These are phyloP conservation scores for Hemisphaericaspora nanyangensis DNA, from an alignment of 805 yeast species.

Conservation along the genomic window DNA sequence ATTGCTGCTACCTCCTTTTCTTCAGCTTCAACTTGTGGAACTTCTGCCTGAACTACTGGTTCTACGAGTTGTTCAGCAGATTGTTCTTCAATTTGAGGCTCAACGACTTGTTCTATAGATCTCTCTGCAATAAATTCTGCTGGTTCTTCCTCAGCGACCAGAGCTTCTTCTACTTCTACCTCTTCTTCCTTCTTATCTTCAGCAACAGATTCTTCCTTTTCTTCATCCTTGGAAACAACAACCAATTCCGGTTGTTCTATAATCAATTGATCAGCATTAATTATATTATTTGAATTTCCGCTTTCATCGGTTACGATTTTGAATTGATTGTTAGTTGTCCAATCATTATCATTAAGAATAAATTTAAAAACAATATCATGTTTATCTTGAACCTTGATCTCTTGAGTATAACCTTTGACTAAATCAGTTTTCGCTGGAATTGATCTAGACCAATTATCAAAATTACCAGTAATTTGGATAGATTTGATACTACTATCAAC, in stretches of 20 bases:
- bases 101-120: background rate
- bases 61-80: too few species aligned
- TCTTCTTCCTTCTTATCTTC: background rate
- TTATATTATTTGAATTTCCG: constrained; percentile 34
- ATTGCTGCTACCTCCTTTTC: background rate
- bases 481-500: constrained; percentile 11
- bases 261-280: constrained; percentile 24
- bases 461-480: constrained; percentile 38
- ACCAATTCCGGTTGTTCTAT: constrained; percentile 13
- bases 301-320: constrained; percentile 25
- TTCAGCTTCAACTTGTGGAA: background rate
- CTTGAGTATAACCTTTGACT: constrained; percentile 11
- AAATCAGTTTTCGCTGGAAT: constrained; percentile 10
- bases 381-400: constrained; percentile 16
- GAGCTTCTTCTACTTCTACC: background rate
- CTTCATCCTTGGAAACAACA: background rate
- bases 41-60: too few species aligned
- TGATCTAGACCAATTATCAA: constrained; percentile 35
- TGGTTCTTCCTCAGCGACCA: too few species aligned
- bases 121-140: background rate
- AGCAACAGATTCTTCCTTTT: background rate
- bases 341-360: constrained; percentile 28
- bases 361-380: constrained; percentile 35
- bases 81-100: too few species aligned
- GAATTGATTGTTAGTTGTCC: constrained; percentile 26